Percentiles rank a stretch among this genome's conserved stretches.
Conservation (phyloP, 139 green algal genomes). For the Tetraselmis chui region DNA sequence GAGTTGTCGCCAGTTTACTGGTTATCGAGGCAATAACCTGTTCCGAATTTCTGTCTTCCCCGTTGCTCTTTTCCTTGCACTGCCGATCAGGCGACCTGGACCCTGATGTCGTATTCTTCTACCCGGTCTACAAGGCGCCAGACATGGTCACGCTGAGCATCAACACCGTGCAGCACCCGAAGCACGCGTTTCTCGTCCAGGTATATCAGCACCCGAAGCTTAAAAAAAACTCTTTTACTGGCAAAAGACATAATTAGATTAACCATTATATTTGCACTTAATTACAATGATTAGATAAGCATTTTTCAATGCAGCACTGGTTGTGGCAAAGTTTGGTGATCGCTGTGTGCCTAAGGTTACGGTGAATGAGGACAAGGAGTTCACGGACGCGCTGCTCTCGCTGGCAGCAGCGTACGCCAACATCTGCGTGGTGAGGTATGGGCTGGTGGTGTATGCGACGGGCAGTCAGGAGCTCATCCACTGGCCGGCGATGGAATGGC, state of each 20-base stretch:
- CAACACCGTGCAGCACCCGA: not conserved
- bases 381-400: not conserved
- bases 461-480: not conserved
- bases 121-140: not conserved
- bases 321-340: no score
- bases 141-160: not conserved
- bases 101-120: not conserved
- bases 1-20: no score
- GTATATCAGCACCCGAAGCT: not conserved
- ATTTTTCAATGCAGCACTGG: no score
- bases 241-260: no score
- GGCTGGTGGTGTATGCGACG: not conserved
- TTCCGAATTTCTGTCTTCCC: no score
- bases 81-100: not conserved
- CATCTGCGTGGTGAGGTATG: not conserved
- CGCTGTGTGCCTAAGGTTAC: no score
- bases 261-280: no score
- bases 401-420: not conserved
- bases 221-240: no score
- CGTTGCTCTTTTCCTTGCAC: no score
- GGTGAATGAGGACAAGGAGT: not conserved
- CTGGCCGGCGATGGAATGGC: not conserved
- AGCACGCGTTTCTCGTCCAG: not conserved
- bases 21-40: no score
- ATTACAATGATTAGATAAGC: no score